These are phyloP conservation scores for Ustilago shanxiensis DNA, from an alignment of 1,284 basidiomycete species.

Conservation along the genomic window DNA sequence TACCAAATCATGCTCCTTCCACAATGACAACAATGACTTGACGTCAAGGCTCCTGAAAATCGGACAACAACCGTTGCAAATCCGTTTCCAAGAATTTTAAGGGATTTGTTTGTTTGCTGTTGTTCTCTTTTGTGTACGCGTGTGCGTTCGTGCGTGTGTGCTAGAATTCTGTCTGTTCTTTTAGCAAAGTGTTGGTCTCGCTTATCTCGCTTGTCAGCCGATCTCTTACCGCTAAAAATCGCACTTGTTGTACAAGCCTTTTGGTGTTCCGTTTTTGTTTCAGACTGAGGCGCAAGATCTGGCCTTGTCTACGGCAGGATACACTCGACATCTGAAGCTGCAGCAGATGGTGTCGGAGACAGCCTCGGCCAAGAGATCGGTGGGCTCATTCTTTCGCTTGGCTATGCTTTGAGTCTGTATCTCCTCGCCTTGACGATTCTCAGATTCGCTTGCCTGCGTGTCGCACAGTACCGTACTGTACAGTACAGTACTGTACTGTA, in stretches of 20 bases:
- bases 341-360: background rate
- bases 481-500: too few species aligned
- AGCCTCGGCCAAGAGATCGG: background rate
- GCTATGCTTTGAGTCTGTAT: too few species aligned
- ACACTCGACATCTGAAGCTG: background rate
- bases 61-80: background rate
- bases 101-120: conserved; percentile 16
- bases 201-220: conserved; percentile 24
- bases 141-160: too few species aligned
- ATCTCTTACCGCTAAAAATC: conserved; percentile 4
- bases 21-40: background rate
- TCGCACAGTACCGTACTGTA: too few species aligned
- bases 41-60: background rate
- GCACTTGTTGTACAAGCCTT: background rate
- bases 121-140: conserved; percentile 11
- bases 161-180: background rate
- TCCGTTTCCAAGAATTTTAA: background rate
- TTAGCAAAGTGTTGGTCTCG: conserved; percentile 39
- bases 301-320: background rate
- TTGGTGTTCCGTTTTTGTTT: background rate
- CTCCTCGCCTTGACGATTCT: too few species aligned
- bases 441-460: too few species aligned
- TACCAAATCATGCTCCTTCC: too few species aligned
- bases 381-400: background rate
- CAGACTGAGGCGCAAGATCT: conserved; percentile 4